Conservation (phyloP, 2,329 filamentous ascomycete genomes). For the Seiridium unicorne region DNA sequence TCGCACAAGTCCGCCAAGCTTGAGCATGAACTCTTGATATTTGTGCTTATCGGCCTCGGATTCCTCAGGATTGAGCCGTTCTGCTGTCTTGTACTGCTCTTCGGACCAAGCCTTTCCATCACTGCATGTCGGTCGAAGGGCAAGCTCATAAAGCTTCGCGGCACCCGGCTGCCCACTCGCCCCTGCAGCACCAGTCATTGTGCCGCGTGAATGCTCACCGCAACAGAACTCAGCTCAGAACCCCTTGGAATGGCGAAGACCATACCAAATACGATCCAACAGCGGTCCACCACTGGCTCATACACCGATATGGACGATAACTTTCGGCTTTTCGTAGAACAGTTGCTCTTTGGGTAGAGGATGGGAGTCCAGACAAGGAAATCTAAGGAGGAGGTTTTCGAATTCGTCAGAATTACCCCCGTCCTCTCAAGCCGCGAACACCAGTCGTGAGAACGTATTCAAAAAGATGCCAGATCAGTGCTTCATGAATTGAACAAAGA, state of each 20-base stretch:
- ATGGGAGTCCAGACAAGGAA: too few relatives aligned
- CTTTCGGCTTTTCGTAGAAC: too few relatives aligned
- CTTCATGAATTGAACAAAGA: too few relatives aligned
- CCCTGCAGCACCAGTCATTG: neutral
- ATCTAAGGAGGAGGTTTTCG: too few relatives aligned
- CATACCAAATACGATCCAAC: too few relatives aligned
- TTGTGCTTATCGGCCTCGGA: conserved; percentile 9
- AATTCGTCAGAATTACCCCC: too few relatives aligned
- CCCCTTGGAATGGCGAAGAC: neutral
- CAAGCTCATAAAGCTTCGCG: neutral
- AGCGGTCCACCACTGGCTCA: too few relatives aligned
- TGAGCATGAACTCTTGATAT: conserved; percentile 9
- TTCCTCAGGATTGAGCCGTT: conserved; percentile 1
- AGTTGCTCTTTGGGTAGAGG: too few relatives aligned
- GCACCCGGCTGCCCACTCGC: neutral
- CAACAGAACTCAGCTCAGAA: neutral
- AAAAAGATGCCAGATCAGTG: too few relatives aligned
- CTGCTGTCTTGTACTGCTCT: conserved; percentile 4
- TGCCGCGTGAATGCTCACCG: neutral
- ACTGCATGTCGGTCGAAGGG: conserved; percentile 3
- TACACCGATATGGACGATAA: too few relatives aligned
- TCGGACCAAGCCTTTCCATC: conserved; percentile 13
- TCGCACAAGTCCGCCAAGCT: conserved; percentile 10
- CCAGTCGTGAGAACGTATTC: too few relatives aligned
- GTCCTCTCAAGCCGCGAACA: too few relatives aligned